Base-by-base conservation (phyloP, 345 rosid species). In the Salix dunnii region DNA sequence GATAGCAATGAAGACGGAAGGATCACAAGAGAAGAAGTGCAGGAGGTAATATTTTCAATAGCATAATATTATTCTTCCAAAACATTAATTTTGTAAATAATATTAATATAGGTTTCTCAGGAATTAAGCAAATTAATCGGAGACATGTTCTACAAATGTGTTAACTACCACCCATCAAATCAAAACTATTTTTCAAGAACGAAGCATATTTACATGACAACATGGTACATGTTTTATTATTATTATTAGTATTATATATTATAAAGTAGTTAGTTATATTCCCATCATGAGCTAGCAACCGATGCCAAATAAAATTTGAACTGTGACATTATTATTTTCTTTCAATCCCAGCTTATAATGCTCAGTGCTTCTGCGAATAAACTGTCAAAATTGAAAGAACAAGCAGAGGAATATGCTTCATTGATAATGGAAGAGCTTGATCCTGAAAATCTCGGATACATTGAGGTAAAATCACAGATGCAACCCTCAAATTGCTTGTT, bases 381-480 rank as follows among this genome's bases (percentile, higher is more conserved):
- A 86, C 81, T 95, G 74, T 87, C 93, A 78, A 91, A 93, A 84
- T 88, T 95, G 64, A 90, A 93, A 82, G 99, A 93, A 71, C 97
- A 93, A 85, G 97, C 99, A 35, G 94, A 88, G 84, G 98, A 90
- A 76, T 95, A 95, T 72, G 98, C 99, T 40, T 83, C 92, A 10
- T 81, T 95, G 46, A 95, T 95, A 55, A 95, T 95, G 99, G 99
- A 95, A 85, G 99, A 95, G 70, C 82, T 95, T 36, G 99, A 95
- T 82, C 98, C 99, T 6, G 99, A 95, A 85, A 89, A 89, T 73
- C 80, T 93, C 25, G 98, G 99, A 61, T 95, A 91, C 74, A 95
- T 95, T 33, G 99, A 95, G 99, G 99, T 93, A 84, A 75, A 75
- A 23, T 46, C 51, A 58, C 11, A 10, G 48, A 9, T 18, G 2